Evolutionary conservation across 2,329 filamentous ascomycete species (phyloP).

Genomic region (Aphanocladium album): DNA sequence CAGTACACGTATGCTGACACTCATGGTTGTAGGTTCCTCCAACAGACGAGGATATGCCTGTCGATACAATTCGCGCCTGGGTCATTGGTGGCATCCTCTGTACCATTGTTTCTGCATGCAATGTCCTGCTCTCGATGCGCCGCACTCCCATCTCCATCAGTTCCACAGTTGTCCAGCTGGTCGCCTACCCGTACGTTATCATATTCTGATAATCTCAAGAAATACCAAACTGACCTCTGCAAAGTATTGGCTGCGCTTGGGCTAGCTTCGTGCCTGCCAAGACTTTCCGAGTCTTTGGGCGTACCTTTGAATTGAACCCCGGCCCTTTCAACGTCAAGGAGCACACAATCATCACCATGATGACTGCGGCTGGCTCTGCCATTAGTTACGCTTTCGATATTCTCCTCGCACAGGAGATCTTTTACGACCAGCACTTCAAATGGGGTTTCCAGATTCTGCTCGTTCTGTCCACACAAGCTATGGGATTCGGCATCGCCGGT

Average conservation of each 20-base stretch:
- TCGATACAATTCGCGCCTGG: slow-evolving; percentile 57
- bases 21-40: slow-evolving; percentile 19
- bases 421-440: slow-evolving; percentile 47
- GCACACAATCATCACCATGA: slow-evolving; percentile 44
- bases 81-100: slow-evolving; percentile 49
- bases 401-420: slow-evolving; percentile 38
- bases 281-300: slow-evolving; percentile 28
- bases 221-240: neutral
- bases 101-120: slow-evolving; percentile 52
- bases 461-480: slow-evolving; percentile 55
- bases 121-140: slow-evolving; percentile 47
- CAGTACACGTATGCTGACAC: neutral
- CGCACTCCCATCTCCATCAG: slow-evolving; percentile 47
- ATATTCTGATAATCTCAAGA: neutral
- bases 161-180: slow-evolving; percentile 50
- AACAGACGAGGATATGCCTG: slow-evolving; percentile 48
- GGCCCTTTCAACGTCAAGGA: slow-evolving; percentile 44
- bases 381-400: slow-evolving; percentile 37
- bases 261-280: slow-evolving; percentile 27
- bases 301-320: slow-evolving; percentile 32
- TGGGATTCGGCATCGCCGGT: slow-evolving; percentile 60
- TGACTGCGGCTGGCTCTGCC: slow-evolving; percentile 33
- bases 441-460: slow-evolving; percentile 57
- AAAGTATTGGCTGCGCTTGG: slow-evolving; percentile 27
- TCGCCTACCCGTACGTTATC: slow-evolving; percentile 41